Evolutionary conservation across 208 protist species (phyloP).

Genomic region (Wallacemonas rigidus): DNA sequence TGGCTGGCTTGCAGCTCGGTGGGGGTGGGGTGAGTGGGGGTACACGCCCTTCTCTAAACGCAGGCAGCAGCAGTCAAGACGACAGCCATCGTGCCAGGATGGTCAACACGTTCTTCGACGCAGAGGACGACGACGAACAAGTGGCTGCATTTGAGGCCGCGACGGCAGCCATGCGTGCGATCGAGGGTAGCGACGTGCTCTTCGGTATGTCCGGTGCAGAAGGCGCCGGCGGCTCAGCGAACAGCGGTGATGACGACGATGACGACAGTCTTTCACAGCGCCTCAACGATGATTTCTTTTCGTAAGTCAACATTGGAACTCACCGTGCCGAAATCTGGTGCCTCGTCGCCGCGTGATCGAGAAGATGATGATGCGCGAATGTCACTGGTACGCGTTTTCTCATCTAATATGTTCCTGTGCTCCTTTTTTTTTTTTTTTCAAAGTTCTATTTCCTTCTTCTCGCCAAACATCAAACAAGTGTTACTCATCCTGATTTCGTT

Average conservation of each 20-base stretch:
- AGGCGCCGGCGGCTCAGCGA: neutral
- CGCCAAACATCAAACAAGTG: too few species aligned
- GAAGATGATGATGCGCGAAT: too few species aligned
- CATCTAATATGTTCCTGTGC: neutral
- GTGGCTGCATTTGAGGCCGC: constrained; percentile 15
- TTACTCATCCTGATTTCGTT: too few species aligned
- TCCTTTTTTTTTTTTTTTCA: neutral
- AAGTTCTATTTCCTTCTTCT: constrained; percentile 1
- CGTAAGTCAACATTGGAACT: neutral
- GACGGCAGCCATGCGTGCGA: constrained; percentile 18
- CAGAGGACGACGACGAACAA: constrained; percentile 18
- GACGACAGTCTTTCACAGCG: constrained; percentile 5
- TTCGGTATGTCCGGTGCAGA: constrained; percentile 12
- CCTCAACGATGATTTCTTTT: constrained; percentile 17
- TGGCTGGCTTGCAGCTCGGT: neutral
- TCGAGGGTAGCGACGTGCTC: constrained; percentile 20
- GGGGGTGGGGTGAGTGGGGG: neutral
- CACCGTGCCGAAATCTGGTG: too few species aligned
- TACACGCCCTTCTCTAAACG: neutral
- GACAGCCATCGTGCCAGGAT: neutral
- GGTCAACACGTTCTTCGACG: neutral
- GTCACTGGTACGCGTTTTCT: too few species aligned
- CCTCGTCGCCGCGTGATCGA: too few species aligned
- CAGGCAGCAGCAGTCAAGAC: neutral
- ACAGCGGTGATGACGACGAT: constrained; percentile 6